A percentile compares a stretch with the other conserved stretches of the same genome.
These are phyloP conservation scores for Hansenula sp. DNA, from an alignment of 1,139 yeast genomes.

Conservation along the genomic window DNA sequence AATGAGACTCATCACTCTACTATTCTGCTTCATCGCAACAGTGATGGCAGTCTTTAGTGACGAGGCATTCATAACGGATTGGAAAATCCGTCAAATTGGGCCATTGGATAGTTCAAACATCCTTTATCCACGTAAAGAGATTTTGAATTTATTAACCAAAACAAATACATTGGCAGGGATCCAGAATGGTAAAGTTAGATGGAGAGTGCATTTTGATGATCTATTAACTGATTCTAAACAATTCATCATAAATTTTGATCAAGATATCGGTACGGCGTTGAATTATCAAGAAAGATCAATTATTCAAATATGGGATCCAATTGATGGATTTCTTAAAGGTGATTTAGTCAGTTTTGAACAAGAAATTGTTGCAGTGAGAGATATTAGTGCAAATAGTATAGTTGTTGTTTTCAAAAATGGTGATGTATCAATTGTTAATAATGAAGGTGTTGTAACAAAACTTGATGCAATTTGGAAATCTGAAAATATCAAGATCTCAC, in stretches of 20 bases:
- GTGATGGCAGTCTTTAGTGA: conserved; percentile 22
- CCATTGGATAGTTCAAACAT: conserved; percentile 16
- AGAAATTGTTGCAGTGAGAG: conserved; percentile 7
- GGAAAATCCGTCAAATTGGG: conserved; percentile 32
- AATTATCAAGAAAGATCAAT: conserved; percentile 11
- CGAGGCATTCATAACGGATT: conserved; percentile 31
- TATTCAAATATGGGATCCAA: conserved; percentile 16
- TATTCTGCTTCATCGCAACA: conserved; percentile 1
- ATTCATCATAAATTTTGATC: conserved; percentile 1
- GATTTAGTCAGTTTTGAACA: no score
- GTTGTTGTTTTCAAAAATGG: conserved; percentile 11
- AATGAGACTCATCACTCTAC: not conserved
- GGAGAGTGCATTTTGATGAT: conserved; percentile 23
- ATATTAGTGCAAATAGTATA: conserved; percentile 2
- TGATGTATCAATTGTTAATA: conserved; percentile 5
- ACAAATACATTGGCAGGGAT: conserved; percentile 25
- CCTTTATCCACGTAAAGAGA: conserved; percentile 9
- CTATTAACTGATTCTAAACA: conserved; percentile 5
- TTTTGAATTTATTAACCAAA: conserved; percentile 22
- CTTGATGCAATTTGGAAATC: conserved; percentile 1
- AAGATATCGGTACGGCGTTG: conserved; percentile 6
- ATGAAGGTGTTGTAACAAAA: conserved; percentile 1
- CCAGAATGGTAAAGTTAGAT: conserved; percentile 24
- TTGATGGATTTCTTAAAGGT: conserved; percentile 9
- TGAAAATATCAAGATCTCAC: conserved; percentile 6